Conservation (phyloP, 139 green algal genomes). For the Coelastrella sp. region DNA sequence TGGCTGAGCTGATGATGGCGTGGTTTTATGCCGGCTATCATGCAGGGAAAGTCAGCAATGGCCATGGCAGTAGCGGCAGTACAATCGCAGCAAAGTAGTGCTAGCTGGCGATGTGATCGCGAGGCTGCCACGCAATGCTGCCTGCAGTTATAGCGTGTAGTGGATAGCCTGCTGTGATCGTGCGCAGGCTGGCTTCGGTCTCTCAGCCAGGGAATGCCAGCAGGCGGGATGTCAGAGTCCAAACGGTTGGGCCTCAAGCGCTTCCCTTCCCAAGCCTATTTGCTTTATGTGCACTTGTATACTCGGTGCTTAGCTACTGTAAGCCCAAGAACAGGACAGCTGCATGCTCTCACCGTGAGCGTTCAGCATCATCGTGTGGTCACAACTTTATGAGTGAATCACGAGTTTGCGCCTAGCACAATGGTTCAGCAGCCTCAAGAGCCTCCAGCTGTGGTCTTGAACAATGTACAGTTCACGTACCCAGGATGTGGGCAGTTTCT, state of each 20-base stretch:
- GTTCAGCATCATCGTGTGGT: background rate
- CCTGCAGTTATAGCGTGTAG: background rate
- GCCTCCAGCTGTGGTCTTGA: conserved; percentile 14
- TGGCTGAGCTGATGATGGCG: conserved; percentile 36
- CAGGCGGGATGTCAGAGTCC: background rate
- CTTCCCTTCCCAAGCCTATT: background rate
- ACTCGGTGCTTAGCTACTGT: background rate
- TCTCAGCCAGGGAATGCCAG: background rate
- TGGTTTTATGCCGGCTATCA: conserved; percentile 41
- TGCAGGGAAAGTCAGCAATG: background rate
- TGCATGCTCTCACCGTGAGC: background rate
- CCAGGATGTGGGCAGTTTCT: conserved; percentile 66
- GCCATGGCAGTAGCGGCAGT: background rate
- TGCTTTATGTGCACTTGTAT: background rate
- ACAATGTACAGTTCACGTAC: conserved; percentile 55
- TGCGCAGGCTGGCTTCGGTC: background rate
- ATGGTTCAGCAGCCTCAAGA: background rate
- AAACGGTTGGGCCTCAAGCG: background rate
- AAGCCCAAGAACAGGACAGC: background rate
- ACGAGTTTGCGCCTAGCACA: background rate
- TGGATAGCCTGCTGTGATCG: background rate
- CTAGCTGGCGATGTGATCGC: background rate
- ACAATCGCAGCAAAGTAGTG: background rate
- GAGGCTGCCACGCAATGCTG: background rate
- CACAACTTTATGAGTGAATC: background rate